phyloP scores from a whole-genome alignment of 2,329 filamentous ascomycete genomes.

The Sporothrix phasma region DNA sequence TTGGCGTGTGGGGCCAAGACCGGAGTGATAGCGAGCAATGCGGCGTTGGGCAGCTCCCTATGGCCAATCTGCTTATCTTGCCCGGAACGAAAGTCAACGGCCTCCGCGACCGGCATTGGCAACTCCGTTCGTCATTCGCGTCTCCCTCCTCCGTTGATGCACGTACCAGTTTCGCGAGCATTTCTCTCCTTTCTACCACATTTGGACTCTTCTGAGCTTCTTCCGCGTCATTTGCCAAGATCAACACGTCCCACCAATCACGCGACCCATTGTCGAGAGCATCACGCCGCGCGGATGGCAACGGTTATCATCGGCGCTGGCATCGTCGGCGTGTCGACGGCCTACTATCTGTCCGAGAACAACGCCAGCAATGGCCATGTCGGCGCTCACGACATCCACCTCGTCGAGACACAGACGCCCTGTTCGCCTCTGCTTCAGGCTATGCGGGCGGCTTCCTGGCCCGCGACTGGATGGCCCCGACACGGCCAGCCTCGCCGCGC shows the following conservation, averaged over 20 bases:
- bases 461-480: slow-evolving; percentile 58
- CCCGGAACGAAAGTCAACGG: no score
- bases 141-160: background rate
- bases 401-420: slow-evolving; percentile 39
- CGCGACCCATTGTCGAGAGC: no score
- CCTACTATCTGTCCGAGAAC: slow-evolving; percentile 57
- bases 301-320: slow-evolving; percentile 61
- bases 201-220: background rate
- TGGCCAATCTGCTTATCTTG: no score
- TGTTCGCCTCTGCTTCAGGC: slow-evolving; percentile 67
- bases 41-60: background rate
- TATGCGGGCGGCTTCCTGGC: slow-evolving; percentile 66
- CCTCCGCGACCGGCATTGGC: background rate
- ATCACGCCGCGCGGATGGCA: slow-evolving; percentile 28
- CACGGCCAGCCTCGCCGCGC: slow-evolving; percentile 44
- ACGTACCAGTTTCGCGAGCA: background rate
- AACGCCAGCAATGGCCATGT: slow-evolving; percentile 23
- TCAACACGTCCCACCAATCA: no score
- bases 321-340: slow-evolving; percentile 59
- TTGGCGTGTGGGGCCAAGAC: background rate
- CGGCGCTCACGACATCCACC: slow-evolving; percentile 35
- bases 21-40: background rate
- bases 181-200: background rate
- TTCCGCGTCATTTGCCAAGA: no score
- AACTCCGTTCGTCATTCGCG: background rate